phyloP scores from a whole-genome alignment of 2,329 filamentous ascomycete species.

The Dactylellina leptospora region DNA sequence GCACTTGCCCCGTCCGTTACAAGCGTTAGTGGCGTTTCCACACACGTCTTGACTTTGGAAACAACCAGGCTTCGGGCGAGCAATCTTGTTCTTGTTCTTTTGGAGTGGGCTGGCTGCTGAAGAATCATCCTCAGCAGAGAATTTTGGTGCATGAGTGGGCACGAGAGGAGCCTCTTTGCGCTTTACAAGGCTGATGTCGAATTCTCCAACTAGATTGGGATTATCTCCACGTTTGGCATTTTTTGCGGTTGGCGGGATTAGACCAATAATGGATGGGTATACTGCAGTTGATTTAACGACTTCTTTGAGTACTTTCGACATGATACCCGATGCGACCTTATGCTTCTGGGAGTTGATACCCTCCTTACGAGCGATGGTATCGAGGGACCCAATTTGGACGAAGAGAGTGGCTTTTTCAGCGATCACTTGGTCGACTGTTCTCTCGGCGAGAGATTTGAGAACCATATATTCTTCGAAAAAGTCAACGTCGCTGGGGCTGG shows the following conservation, averaged over 20 bases:
- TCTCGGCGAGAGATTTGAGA: constrained; percentile 50
- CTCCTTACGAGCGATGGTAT: constrained; percentile 46
- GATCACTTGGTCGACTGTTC: constrained; percentile 33
- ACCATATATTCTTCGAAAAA: constrained; percentile 54
- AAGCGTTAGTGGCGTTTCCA: constrained; percentile 74
- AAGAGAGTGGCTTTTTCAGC: constrained; percentile 50
- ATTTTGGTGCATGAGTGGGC: constrained; percentile 14
- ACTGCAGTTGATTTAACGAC: constrained; percentile 17
- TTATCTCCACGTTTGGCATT: constrained; percentile 33
- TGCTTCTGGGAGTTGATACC: constrained; percentile 48
- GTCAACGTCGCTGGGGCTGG: constrained; percentile 17
- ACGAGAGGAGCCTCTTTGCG: constrained; percentile 41
- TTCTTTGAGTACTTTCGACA: constrained; percentile 33
- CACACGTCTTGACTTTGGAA: constrained; percentile 77
- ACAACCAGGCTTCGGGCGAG: constrained; percentile 72
- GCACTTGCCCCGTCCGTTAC: constrained; percentile 83
- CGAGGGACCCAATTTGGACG: constrained; percentile 47
- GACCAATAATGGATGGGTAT: constrained; percentile 42
- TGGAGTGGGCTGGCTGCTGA: constrained; percentile 60
- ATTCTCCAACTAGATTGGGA: constrained; percentile 24
- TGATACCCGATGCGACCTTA: constrained; percentile 34
- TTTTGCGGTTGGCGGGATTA: constrained; percentile 33
- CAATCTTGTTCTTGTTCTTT: constrained; percentile 56
- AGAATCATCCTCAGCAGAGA: constrained; percentile 55
- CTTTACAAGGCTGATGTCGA: constrained; percentile 39